Percentiles rank a stretch among this genome's conserved stretches.
Conservation (phyloP, 2,329 filamentous ascomycete species). For the Alternaria longipes region DNA sequence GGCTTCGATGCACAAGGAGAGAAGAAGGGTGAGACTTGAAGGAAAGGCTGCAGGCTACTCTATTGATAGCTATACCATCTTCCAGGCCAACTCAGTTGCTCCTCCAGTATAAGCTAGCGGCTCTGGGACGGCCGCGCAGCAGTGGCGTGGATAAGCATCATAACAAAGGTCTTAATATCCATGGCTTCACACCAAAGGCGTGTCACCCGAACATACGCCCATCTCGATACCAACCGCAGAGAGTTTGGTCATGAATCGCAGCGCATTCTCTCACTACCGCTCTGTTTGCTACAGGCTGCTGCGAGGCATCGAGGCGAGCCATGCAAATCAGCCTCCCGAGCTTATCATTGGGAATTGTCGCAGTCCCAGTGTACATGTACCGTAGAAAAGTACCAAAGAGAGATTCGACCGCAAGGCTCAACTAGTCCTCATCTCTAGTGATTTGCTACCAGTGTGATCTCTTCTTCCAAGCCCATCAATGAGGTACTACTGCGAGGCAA, state of each 20-base stretch:
- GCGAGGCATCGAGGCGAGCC: neutral
- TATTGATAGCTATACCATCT: neutral
- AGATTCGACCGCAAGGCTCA: neutral
- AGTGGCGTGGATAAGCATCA: neutral
- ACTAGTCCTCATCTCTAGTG: neutral
- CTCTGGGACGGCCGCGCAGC: too few relatives aligned
- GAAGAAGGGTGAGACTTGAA: conserved; percentile 56
- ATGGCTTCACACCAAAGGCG: neutral
- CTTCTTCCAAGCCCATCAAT: neutral
- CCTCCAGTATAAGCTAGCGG: neutral
- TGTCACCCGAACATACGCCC: neutral
- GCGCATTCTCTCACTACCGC: neutral
- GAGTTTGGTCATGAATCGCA: neutral
- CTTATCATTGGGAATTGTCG: neutral
- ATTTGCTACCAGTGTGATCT: neutral
- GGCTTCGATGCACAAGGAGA: conserved; percentile 85
- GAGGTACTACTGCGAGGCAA: neutral
- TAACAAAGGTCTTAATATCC: neutral
- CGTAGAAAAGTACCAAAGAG: neutral
- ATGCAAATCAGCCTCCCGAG: too few relatives aligned
- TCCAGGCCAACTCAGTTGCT: neutral
- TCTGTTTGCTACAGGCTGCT: neutral
- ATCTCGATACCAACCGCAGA: neutral
- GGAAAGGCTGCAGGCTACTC: neutral
- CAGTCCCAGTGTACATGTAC: neutral